Conservation (phyloP, 495 filamentous ascomycete genomes). For the Neurospora africana region DNA sequence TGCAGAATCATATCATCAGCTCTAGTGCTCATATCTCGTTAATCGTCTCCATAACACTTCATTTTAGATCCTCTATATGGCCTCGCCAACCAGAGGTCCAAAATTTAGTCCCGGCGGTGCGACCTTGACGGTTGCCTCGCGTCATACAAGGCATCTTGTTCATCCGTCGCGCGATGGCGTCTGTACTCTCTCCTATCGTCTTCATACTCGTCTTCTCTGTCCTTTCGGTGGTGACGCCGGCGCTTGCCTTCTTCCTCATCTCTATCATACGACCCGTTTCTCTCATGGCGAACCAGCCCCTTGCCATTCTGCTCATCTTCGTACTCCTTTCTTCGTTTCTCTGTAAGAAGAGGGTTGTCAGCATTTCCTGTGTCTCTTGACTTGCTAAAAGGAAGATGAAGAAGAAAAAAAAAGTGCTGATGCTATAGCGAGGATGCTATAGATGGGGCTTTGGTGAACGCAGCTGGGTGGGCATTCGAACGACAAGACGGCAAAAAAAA, state of each 20-base stretch:
- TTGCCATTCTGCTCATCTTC: constrained; percentile 19
- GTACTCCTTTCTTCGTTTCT: constrained; percentile 27
- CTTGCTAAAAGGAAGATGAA: neutral
- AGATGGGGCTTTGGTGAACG: neutral
- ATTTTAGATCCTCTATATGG: neutral
- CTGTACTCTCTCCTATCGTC: neutral
- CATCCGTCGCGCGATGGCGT: neutral
- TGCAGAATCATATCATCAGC: neutral
- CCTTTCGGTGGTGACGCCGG: constrained; percentile 12
- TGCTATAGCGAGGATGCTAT: neutral
- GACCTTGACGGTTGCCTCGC: neutral
- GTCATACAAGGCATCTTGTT: neutral
- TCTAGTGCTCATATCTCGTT: neutral
- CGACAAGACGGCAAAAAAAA: neutral
- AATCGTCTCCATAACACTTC: neutral
- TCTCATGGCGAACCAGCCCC: constrained; percentile 9
- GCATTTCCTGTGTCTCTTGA: constrained; percentile 5
- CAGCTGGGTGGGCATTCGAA: neutral
- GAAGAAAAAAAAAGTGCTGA: neutral
- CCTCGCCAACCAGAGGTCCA: neutral
- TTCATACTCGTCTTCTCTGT: constrained; percentile 7
- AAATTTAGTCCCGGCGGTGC: neutral
- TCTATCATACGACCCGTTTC: constrained; percentile 5
- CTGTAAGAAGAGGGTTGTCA: constrained; percentile 15
- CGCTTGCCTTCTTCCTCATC: constrained; percentile 2